phyloP scores from a whole-genome alignment of 192 early-diverging fungal species.

The Helicostylum pulchrum region DNA sequence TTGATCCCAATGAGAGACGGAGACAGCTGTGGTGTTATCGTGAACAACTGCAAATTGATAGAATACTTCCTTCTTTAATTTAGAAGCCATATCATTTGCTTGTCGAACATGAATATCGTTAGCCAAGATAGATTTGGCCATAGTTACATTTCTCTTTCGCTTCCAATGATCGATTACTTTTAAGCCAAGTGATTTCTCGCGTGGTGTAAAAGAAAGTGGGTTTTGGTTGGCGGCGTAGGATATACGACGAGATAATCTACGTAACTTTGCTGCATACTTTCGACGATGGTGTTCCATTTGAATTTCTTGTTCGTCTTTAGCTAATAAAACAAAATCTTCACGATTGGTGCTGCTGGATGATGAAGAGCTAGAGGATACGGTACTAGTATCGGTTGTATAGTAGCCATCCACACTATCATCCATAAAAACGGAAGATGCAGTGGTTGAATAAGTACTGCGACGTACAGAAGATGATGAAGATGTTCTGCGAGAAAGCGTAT shows the following conservation, averaged over 20 bases:
- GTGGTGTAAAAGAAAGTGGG: constrained; percentile 37
- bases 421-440: constrained; percentile 4
- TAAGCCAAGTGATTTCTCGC: constrained; percentile 37
- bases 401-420: constrained; percentile 15
- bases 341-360: neutral
- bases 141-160: constrained; percentile 50
- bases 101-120: constrained; percentile 73
- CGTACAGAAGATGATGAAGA: constrained; percentile 17
- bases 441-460: constrained; percentile 13
- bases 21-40: constrained; percentile 43
- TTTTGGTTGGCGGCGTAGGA: constrained; percentile 29
- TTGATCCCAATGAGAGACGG: constrained; percentile 48
- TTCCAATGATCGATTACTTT: constrained; percentile 48
- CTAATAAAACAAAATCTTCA: constrained; percentile 28
- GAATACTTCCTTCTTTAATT: constrained; percentile 69
- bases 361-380: constrained; percentile 2
- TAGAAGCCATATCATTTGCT: constrained; percentile 81
- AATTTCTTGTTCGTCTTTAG: constrained; percentile 51
- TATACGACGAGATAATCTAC: constrained; percentile 19
- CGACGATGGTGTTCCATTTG: constrained; percentile 46
- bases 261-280: constrained; percentile 50
- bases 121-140: constrained; percentile 62
- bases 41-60: constrained; percentile 82
- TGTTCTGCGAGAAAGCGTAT: constrained; percentile 18
- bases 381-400: constrained; percentile 14